These are phyloP conservation scores for Mycena capillaripes DNA, from an alignment of 768 basidiomycete genomes.

Conservation along the genomic window DNA sequence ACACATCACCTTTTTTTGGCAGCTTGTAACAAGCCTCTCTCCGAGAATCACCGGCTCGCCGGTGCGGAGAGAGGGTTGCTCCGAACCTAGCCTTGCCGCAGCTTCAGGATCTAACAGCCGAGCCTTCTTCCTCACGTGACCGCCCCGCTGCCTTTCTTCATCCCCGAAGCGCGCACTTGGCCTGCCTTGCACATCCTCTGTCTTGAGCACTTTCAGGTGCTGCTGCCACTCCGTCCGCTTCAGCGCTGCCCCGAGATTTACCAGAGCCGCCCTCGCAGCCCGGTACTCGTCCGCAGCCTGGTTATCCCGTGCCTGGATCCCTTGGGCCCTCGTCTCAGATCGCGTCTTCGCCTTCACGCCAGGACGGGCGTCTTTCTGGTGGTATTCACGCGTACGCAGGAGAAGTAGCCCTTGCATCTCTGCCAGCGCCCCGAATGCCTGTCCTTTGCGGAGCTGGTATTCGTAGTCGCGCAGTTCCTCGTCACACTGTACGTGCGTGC, in stretches of 20 bases:
- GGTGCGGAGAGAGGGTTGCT: neutral
- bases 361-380: constrained; percentile 22
- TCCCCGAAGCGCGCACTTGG: neutral
- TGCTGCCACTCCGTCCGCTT: constrained; percentile 30
- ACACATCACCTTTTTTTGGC: neutral
- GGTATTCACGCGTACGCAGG: neutral
- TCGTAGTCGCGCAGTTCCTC: neutral
- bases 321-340: constrained; percentile 31
- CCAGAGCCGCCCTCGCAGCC: constrained; percentile 34
- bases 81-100: no score
- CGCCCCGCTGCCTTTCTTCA: neutral
- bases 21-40: neutral
- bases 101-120: no score
- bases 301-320: constrained; percentile 32
- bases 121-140: neutral
- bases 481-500: neutral
- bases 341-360: constrained; percentile 41
- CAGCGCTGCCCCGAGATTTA: constrained; percentile 2
- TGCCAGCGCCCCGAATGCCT: neutral
- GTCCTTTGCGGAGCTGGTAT: neutral
- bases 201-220: constrained; percentile 20
- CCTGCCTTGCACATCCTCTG: constrained; percentile 36
- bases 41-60: no score
- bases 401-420: neutral
- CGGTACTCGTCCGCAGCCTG: constrained; percentile 35